A percentile compares a stretch with the other conserved stretches of the same genome.
Evolutionary conservation across 2,329 filamentous ascomycete species (phyloP).

Genomic region (Fusarium concolor): DNA sequence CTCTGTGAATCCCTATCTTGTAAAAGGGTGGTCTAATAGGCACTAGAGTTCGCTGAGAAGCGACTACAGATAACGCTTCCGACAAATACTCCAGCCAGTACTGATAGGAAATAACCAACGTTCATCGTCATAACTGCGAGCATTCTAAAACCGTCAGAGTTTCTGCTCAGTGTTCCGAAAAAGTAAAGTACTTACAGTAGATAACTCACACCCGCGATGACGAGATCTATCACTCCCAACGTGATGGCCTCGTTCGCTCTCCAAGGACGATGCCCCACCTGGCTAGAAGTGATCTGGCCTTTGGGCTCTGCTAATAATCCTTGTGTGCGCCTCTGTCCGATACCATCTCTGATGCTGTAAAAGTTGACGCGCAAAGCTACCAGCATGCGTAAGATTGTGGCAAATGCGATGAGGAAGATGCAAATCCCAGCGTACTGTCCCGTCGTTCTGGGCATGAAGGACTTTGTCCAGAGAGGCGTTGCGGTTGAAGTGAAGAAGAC

Average conservation of each 20-base stretch:
- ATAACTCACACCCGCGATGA: background rate
- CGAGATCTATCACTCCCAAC: background rate
- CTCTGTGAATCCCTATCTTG: too few relatives aligned
- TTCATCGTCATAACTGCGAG: conserved; percentile 4
- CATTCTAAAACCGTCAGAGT: background rate
- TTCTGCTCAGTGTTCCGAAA: accelerated
- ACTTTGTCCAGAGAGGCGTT: background rate
- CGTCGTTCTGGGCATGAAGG: background rate
- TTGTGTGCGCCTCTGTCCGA: background rate
- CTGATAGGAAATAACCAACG: background rate
- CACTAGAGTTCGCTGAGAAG: background rate
- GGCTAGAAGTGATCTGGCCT: accelerated
- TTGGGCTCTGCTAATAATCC: background rate
- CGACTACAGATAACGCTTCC: background rate
- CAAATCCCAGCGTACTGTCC: background rate
- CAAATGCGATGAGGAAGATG: background rate
- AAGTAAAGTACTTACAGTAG: background rate
- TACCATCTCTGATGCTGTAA: background rate
- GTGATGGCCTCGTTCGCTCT: background rate
- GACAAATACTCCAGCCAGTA: background rate
- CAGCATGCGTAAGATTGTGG: background rate
- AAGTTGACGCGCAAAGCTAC: background rate
- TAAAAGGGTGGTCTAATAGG: background rate
- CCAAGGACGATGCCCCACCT: background rate
- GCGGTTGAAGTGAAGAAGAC: background rate